Base-by-base conservation (phyloP, 2,329 filamentous ascomycete genomes). In the Passalora sequoiae region DNA sequence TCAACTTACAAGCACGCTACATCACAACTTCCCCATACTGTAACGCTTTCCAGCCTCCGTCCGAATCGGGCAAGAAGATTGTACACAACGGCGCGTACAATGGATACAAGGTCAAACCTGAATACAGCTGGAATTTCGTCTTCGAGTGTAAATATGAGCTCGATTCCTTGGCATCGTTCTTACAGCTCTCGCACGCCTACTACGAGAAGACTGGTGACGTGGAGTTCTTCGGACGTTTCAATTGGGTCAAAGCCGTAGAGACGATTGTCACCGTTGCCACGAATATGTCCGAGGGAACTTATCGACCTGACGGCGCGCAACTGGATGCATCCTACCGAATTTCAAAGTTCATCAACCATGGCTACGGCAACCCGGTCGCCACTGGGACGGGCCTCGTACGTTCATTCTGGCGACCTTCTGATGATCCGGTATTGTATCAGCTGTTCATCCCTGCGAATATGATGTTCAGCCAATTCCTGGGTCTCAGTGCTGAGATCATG, bases 1-100 rank as follows among this genome's bases (percentile, higher is more conserved):
- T 86, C 60, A 86, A 86, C 59, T 69, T 83, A 5, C 83, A 86
- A 59, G 71, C 80, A 15, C 72, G 82, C 31, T 85, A 84, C 60
- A 72, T 86, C 41, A 70, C 77, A 39, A 73, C 74, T 16, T 77
- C 75, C 7, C 71, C 71, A 5, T 73, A 70, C 51, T 74, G 71
- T 61, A 73, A 74, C 53, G 67, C 70, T 9, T 74, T 73, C 53
- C 71, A 74, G 43, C 67, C 71, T 21, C 70, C 71, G 2, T 28
- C 39, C 5, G 45, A 51, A 38, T 44, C 46, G 10, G 38, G 40
- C 12, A 40, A 24, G 25, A 41, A 56, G 4, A 59, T 60, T 3
- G 61, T 62, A 3, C 43, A 43, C 10, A 71, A 72, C 36, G 54
- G 59, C 2, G 60, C 63, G 1, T 62, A 63, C 5, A 61, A 50